Evolutionary conservation across 2,329 filamentous ascomycete genomes (phyloP).

Genomic region (Passalora sequoiae): DNA sequence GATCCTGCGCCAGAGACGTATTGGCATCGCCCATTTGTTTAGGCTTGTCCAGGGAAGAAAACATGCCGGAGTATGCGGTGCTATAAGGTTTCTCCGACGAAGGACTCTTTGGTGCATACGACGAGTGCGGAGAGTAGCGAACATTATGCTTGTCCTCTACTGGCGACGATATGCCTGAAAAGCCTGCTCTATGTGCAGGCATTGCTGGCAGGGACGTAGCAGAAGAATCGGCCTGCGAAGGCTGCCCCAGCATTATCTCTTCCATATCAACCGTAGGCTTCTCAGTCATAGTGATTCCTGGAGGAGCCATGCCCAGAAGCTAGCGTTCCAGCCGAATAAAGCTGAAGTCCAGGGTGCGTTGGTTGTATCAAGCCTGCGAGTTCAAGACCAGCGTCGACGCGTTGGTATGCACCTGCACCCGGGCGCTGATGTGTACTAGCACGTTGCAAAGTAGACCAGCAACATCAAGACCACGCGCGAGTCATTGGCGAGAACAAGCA

Average conservation of each 20-base stretch:
- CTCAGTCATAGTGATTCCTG: not conserved
- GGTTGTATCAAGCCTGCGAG: too few relatives aligned
- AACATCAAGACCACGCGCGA: too few relatives aligned
- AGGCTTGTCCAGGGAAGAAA: not conserved
- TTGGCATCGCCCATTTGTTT: not conserved
- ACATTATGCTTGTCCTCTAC: not conserved
- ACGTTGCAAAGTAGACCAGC: too few relatives aligned
- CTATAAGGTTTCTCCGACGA: not conserved
- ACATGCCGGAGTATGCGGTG: not conserved
- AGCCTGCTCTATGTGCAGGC: not conserved
- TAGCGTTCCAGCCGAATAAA: too few relatives aligned
- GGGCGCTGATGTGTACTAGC: too few relatives aligned
- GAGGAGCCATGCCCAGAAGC: too few relatives aligned
- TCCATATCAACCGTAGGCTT: not conserved
- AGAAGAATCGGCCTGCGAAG: not conserved
- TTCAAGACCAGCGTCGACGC: too few relatives aligned
- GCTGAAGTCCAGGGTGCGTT: too few relatives aligned
- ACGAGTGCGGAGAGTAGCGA: not conserved
- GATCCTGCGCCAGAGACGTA: not conserved
- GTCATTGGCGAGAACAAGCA: too few relatives aligned
- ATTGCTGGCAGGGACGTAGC: not conserved
- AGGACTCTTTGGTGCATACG: not conserved
- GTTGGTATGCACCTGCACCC: too few relatives aligned
- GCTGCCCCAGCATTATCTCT: not conserved
- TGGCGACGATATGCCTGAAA: not conserved